Percentiles rank a stretch among this genome's conserved stretches.
These are phyloP conservation scores for Quercus phellos DNA, from an alignment of 331 rosid species.

Conservation along the genomic window DNA sequence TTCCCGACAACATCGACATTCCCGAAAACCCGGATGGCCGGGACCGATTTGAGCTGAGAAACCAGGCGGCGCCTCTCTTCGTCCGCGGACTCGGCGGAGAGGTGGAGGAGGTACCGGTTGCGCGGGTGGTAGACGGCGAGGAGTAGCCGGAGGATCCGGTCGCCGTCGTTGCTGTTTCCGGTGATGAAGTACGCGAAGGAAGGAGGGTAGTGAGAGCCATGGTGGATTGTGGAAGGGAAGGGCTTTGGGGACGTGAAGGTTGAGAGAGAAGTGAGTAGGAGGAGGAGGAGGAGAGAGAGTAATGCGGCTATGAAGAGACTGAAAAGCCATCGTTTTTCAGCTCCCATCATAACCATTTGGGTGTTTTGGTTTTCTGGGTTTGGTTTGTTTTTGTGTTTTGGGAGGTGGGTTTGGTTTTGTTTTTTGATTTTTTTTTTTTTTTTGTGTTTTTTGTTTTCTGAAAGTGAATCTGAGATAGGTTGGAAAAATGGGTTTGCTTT, in stretches of 20 bases:
- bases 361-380: neutral
- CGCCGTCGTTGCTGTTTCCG: conserved; percentile 68
- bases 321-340: conserved; percentile 83
- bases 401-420: no score
- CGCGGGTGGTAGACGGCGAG: conserved; percentile 87
- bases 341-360: conserved; percentile 51
- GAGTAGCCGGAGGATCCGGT: conserved; percentile 77
- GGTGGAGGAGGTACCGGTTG: conserved; percentile 74
- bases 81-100: conserved; percentile 56
- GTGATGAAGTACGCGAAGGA: conserved; percentile 79
- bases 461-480: no score
- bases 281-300: conserved; percentile 45
- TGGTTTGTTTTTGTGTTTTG: neutral
- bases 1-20: conserved; percentile 85
- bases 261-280: conserved; percentile 56
- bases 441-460: no score
- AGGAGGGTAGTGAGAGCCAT: conserved; percentile 70
- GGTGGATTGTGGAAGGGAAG: conserved; percentile 59
- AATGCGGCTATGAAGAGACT: conserved; percentile 67
- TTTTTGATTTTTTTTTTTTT: no score
- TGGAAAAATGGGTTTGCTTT: no score
- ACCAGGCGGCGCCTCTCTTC: conserved; percentile 54
- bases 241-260: conserved; percentile 62
- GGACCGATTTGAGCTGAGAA: conserved; percentile 40
- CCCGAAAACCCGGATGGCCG: conserved; percentile 72